phyloP scores from a whole-genome alignment of 2,329 filamentous ascomycete species.

The Colletotrichum noveboracense region DNA sequence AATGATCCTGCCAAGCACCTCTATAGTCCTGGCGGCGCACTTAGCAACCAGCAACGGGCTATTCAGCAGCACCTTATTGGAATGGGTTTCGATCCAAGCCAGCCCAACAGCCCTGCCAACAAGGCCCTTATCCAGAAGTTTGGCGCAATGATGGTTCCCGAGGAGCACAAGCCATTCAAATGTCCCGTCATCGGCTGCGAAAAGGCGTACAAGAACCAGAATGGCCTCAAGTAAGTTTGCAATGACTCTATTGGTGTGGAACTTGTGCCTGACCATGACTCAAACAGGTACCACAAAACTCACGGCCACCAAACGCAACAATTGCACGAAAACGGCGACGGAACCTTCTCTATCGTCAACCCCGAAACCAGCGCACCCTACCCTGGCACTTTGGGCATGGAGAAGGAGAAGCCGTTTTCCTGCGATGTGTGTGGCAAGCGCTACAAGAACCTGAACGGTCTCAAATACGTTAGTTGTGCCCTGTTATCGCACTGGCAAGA shows the following conservation, averaged over 20 bases:
- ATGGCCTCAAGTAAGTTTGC: constrained; percentile 85
- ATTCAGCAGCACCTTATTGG: constrained; percentile 73
- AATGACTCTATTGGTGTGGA: neutral
- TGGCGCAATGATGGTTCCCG: constrained; percentile 70
- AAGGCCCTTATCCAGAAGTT: constrained; percentile 61
- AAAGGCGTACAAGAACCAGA: constrained; percentile 99
- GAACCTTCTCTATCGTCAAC: constrained; percentile 97
- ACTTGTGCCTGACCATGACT: constrained; percentile 10
- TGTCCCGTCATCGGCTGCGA: constrained; percentile 98
- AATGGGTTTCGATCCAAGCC: constrained; percentile 76
- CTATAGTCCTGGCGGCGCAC: constrained; percentile 82
- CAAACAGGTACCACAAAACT: constrained; percentile 68
- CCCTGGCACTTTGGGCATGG: constrained; percentile 97
- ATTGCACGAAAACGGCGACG: constrained; percentile 94
- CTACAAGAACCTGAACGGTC: constrained; percentile 98
- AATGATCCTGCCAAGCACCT: constrained; percentile 94
- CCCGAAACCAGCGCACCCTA: constrained; percentile 94
- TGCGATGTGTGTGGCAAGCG: constrained; percentile 97
- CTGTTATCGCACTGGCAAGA: neutral
- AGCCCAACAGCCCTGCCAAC: constrained; percentile 79
- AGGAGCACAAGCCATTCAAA: constrained; percentile 97
- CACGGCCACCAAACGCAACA: constrained; percentile 98
- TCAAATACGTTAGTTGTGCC: constrained; percentile 79
- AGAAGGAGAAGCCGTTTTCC: constrained; percentile 98
- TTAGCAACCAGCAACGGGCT: constrained; percentile 66